Conservation (phyloP, 345 rosid genomes). For the Hibiscus syriacus region DNA sequence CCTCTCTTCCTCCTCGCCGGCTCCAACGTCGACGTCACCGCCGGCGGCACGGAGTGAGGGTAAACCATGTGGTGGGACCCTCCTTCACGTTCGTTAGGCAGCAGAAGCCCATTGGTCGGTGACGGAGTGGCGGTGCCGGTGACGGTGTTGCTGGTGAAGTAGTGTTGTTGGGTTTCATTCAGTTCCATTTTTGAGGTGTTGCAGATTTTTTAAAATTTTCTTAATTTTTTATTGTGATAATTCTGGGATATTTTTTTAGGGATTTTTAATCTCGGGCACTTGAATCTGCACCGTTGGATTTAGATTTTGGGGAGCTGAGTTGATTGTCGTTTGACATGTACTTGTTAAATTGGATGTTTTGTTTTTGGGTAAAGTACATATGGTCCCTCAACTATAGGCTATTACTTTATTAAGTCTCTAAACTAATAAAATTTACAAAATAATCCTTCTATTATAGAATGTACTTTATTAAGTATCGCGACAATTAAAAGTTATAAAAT, state of each 20-base stretch:
- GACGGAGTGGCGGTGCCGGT: constrained; percentile 31
- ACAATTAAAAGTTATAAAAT: too few relatives aligned
- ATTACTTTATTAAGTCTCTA: too few relatives aligned
- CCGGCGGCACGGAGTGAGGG: constrained; percentile 66
- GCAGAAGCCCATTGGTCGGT: constrained; percentile 56
- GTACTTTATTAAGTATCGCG: too few relatives aligned
- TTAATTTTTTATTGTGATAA: neutral
- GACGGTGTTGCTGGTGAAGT: constrained; percentile 22
- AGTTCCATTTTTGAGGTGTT: constrained; percentile 42
- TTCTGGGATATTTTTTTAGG: neutral
- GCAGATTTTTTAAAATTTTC: constrained; percentile 10
- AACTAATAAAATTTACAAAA: too few relatives aligned
- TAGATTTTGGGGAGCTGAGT: too few relatives aligned
- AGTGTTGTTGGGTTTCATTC: constrained; percentile 51
- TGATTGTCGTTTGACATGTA: too few relatives aligned
- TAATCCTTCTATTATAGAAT: too few relatives aligned
- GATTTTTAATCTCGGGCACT: too few relatives aligned
- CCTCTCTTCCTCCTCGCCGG: constrained; percentile 76
- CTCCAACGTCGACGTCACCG: constrained; percentile 48
- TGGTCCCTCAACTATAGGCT: too few relatives aligned
- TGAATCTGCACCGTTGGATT: too few relatives aligned
- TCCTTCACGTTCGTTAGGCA: constrained; percentile 22
- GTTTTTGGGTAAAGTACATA: too few relatives aligned
- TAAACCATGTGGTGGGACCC: constrained; percentile 27
- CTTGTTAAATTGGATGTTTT: too few relatives aligned